phyloP scores from a whole-genome alignment of 495 filamentous ascomycete genomes.

The Bryoglossum gracile region DNA sequence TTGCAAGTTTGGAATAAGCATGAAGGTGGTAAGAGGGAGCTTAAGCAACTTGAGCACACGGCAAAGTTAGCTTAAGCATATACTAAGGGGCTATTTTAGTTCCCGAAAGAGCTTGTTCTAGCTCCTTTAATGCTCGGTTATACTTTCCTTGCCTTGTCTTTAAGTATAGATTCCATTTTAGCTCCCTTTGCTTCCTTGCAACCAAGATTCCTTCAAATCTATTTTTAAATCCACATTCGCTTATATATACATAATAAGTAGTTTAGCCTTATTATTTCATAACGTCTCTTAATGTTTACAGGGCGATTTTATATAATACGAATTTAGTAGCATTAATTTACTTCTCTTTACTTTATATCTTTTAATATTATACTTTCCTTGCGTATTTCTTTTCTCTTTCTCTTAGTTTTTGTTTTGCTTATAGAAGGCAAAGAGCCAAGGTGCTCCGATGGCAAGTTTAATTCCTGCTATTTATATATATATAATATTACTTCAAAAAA shows the following conservation, averaged over 20 bases:
- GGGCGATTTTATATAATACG: neutral
- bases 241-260: neutral
- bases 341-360: neutral
- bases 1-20: too few species aligned
- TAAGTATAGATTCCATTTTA: conserved; percentile 13
- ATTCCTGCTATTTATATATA: neutral
- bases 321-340: neutral
- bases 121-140: conserved; percentile 17
- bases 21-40: too few species aligned
- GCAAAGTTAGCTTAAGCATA: conserved; percentile 19
- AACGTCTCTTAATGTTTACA: conserved; percentile 1
- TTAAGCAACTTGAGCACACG: conserved; percentile 16
- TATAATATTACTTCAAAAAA: neutral
- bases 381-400: neutral
- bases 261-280: neutral
- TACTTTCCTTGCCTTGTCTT: conserved; percentile 10
- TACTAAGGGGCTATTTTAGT: conserved; percentile 17
- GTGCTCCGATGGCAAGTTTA: neutral
- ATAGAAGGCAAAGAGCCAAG: neutral
- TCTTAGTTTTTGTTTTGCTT: neutral
- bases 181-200: conserved; percentile 13
- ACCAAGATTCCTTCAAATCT: conserved; percentile 5
- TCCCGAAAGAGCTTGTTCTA: conserved; percentile 11
- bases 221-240: neutral
- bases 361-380: neutral